Conservation (phyloP, 306 rosid genomes). For the Dryas drummondii region DNA sequence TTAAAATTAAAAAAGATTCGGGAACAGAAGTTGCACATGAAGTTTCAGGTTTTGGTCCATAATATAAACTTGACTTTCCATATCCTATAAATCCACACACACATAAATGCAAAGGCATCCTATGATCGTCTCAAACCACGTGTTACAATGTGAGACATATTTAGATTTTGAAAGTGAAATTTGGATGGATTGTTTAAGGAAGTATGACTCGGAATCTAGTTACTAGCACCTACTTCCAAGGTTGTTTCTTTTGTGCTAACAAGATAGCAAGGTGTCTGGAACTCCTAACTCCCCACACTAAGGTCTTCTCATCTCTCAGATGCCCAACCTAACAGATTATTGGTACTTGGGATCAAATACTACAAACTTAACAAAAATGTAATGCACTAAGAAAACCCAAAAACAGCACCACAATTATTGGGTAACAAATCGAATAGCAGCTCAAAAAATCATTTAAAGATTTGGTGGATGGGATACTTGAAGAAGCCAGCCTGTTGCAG, state of each 20-base stretch:
- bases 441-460: neutral
- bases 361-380: neutral
- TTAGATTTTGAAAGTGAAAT: neutral
- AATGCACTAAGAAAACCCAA: neutral
- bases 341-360: neutral
- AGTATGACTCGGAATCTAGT: neutral
- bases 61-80: neutral
- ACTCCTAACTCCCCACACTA: neutral
- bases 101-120: neutral
- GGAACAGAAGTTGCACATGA: neutral
- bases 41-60: neutral
- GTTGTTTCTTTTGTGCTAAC: neutral
- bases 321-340: neutral
- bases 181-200: neutral
- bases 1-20: neutral
- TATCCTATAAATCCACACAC: neutral
- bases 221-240: neutral
- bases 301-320: neutral
- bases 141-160: neutral
- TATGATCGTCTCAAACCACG: neutral
- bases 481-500: neutral
- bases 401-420: neutral
- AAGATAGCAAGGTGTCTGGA: neutral
- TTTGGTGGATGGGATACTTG: neutral
- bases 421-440: neutral